Conservation (phyloP, 176 grass and related monocot species). For the Phoenix dactylifera region DNA sequence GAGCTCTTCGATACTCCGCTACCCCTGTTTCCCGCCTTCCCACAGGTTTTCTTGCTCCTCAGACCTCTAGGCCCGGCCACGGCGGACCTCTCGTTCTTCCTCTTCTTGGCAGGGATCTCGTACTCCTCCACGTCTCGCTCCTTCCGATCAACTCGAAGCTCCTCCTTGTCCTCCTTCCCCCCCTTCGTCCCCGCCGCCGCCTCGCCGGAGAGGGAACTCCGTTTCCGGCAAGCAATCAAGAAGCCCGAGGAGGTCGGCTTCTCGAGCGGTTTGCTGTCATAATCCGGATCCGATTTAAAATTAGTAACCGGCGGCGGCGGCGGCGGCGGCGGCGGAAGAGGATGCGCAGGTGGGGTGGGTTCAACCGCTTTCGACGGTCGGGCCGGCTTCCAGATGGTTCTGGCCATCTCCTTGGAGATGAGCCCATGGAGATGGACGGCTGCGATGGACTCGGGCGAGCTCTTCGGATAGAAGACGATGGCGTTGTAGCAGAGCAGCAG, state of each 20-base stretch:
- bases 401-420: conserved; percentile 34
- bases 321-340: neutral
- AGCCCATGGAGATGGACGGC: conserved; percentile 33
- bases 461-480: conserved; percentile 61
- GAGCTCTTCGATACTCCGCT: conserved; percentile 18
- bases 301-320: conserved; percentile 16
- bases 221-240: conserved; percentile 60
- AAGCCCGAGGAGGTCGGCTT: conserved; percentile 25
- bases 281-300: conserved; percentile 36
- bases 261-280: conserved; percentile 37
- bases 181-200: neutral
- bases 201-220: conserved; percentile 54
- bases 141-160: conserved; percentile 24
- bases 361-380: neutral
- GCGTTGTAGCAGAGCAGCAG: conserved; percentile 66
- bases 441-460: conserved; percentile 41
- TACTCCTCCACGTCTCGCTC: conserved; percentile 5
- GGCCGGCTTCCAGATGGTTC: conserved; percentile 2
- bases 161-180: conserved; percentile 10
- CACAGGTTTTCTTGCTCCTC: conserved; percentile 41
- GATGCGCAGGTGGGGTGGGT: no score
- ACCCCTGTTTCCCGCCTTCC: neutral
- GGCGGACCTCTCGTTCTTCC: neutral
- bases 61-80: conserved; percentile 15
- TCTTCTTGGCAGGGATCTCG: conserved; percentile 5